Base-by-base conservation (phyloP, 1,139 yeast genomes). In the Arxiozyma slooffiae region DNA sequence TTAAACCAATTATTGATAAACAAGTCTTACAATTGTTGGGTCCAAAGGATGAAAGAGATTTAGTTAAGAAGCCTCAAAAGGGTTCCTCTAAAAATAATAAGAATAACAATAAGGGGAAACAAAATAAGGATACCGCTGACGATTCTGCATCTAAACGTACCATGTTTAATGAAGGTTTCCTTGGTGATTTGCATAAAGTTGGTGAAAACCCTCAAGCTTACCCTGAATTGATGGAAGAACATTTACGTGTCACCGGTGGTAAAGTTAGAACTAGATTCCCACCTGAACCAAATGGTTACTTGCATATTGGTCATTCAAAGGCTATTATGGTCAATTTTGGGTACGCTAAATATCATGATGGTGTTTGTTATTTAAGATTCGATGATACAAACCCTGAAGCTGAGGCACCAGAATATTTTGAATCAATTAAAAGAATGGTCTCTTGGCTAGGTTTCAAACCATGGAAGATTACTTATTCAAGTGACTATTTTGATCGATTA, bases 371-470 rank as follows among this genome's bases (percentile, higher is more conserved):
- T 68, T 76, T 94, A 66, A 80, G 99, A 68, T 94, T 81, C 60
- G 99, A 94, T 69, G 99, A 94, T 65, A 94, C 99, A 43, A 94
- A 94, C 65, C 99, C 99, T 2, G 97, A 90, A 70, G 96, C 97
- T 44, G 99, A 94, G 71, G 97, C 94, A 60, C 97, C 88, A 61
- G 81, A 82, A 53, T 94, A 84, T 66, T 88, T 92, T 69, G 80
- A 79, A 58, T 83, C 95, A 42, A 94, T 94, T 55, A 74, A 79
- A 64, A 84, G 82, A 57, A 86, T 90, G 78, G 83, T 94, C 48
- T 77, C 77, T 53, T 92, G 98, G 98, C 77, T 94, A 53, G 98
- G 98, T 11, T 92, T 88, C 66, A 71, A 76, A 59, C 98, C 98
- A 37, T 90, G 86, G 85, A 85, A 86, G 66, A 77, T 92, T 61